phyloP scores from a whole-genome alignment of 2,329 filamentous ascomycete genomes.

The Hypoxylon sp. region DNA sequence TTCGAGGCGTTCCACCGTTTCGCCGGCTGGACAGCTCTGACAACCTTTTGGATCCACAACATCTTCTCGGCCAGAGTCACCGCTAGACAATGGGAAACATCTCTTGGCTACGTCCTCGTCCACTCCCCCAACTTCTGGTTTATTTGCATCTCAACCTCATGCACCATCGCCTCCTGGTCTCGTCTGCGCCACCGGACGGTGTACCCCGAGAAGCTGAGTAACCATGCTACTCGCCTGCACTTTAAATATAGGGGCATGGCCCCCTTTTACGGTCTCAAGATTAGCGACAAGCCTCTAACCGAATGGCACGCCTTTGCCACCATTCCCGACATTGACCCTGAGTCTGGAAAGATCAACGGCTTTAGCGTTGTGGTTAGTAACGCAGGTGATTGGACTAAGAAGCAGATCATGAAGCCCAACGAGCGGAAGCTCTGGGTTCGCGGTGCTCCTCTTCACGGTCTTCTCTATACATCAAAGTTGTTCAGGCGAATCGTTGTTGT shows the following conservation, averaged over 20 bases:
- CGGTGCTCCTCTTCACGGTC: conserved; percentile 76
- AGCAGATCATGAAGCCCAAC: conserved; percentile 74
- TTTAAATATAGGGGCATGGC: conserved; percentile 75
- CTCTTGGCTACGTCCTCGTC: conserved; percentile 58
- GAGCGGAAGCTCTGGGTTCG: conserved; percentile 75
- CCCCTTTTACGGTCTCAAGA: conserved; percentile 70
- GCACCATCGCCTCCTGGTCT: conserved; percentile 81
- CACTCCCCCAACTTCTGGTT: conserved; percentile 74
- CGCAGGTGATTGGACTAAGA: conserved; percentile 82
- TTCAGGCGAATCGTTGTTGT: conserved; percentile 77
- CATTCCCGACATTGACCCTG: conserved; percentile 70
- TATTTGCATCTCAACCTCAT: conserved; percentile 73
- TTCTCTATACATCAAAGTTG: conserved; percentile 76
- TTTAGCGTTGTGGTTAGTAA: conserved; percentile 81
- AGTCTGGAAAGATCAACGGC: conserved; percentile 61
- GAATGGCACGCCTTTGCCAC: conserved; percentile 86
- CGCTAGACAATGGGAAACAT: conserved; percentile 50
- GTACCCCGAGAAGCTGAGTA: conserved; percentile 76
- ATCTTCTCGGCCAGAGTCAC: conserved; percentile 69
- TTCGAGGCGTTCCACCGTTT: conserved; percentile 83
- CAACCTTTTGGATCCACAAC: conserved; percentile 70
- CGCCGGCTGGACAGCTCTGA: conserved; percentile 76
- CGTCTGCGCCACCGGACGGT: conserved; percentile 78
- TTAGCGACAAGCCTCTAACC: conserved; percentile 74
- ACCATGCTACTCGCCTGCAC: conserved; percentile 80